Percentiles rank a stretch among this genome's conserved stretches.
phyloP scores from a whole-genome alignment of 345 rosid species.

The Punica granatum region DNA sequence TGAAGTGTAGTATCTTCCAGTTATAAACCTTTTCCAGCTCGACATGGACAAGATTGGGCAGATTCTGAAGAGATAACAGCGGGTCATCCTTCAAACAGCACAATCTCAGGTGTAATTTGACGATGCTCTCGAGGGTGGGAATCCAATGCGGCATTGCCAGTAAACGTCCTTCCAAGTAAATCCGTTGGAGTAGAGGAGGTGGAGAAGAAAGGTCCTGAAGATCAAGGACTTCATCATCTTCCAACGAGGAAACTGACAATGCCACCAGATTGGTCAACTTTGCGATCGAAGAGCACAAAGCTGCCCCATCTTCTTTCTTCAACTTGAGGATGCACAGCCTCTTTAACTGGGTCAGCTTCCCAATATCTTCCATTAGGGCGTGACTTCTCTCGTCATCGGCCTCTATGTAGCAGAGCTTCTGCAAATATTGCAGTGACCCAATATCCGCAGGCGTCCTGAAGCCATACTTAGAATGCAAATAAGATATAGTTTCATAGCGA shows the following conservation, averaged over 20 bases:
- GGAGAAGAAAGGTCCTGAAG: constrained; percentile 17
- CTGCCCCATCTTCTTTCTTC: constrained; percentile 16
- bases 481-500: constrained; percentile 10
- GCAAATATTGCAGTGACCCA: constrained; percentile 13
- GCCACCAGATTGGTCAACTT: constrained; percentile 15
- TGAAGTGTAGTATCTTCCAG: constrained; percentile 16
- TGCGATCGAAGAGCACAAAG: constrained; percentile 16
- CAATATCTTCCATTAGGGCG: constrained; percentile 12
- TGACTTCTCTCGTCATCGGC: constrained; percentile 6
- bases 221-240: constrained; percentile 17
- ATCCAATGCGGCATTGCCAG: constrained; percentile 25
- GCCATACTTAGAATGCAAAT: constrained; percentile 9
- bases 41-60: constrained; percentile 27
- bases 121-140: constrained; percentile 16
- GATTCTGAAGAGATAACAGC: constrained; percentile 14
- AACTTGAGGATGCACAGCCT: constrained; percentile 21
- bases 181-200: constrained; percentile 22
- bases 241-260: constrained; percentile 8
- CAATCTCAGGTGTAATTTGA: constrained; percentile 12
- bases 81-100: constrained; percentile 24
- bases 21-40: constrained; percentile 22
- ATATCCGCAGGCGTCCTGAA: constrained; percentile 12
- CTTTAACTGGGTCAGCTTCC: constrained; percentile 15
- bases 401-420: constrained; percentile 21
- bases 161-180: constrained; percentile 26